phyloP scores from a whole-genome alignment of 768 basidiomycete species.

The Rhizopogon roseolus region DNA sequence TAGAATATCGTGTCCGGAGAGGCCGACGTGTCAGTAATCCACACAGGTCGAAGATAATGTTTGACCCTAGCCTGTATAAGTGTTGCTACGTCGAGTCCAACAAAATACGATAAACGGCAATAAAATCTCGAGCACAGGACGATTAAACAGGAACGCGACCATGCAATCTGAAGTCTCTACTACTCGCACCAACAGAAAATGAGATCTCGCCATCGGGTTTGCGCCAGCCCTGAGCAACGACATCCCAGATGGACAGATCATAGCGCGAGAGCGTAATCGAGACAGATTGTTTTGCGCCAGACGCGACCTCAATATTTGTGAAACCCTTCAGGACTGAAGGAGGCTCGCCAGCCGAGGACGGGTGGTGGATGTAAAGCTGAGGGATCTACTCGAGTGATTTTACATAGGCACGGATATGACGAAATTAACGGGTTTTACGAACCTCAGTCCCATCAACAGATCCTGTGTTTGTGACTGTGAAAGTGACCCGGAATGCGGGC shows the following conservation, averaged over 20 bases:
- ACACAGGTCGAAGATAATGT: too few relatives aligned
- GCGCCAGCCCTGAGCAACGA: slow-evolving; percentile 57
- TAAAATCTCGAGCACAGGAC: too few relatives aligned
- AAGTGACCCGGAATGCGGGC: slow-evolving; percentile 24
- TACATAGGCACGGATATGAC: background rate
- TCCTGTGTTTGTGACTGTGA: slow-evolving; percentile 34
- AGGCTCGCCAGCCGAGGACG: slow-evolving; percentile 53
- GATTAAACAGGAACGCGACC: background rate
- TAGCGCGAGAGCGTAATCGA: slow-evolving; percentile 55
- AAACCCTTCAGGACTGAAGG: slow-evolving; percentile 65
- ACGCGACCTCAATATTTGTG: slow-evolving; percentile 42
- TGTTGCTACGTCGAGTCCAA: too few relatives aligned
- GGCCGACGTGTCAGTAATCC: too few relatives aligned
- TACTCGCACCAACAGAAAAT: slow-evolving; percentile 1
- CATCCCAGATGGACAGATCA: slow-evolving; percentile 71
- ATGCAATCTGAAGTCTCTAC: background rate
- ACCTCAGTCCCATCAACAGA: slow-evolving; percentile 24
- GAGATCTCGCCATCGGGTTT: slow-evolving; percentile 1
- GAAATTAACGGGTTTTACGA: background rate
- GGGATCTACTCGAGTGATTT: slow-evolving; percentile 39
- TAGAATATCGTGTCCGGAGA: too few relatives aligned
- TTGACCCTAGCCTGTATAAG: too few relatives aligned
- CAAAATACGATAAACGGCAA: too few relatives aligned
- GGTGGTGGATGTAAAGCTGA: slow-evolving; percentile 67
- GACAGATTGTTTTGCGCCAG: slow-evolving; percentile 40